Percentiles rank a stretch among this genome's conserved stretches.
These are phyloP conservation scores for Colletotrichum ledebouriae DNA, from an alignment of 2,329 filamentous ascomycete species.

Conservation along the genomic window DNA sequence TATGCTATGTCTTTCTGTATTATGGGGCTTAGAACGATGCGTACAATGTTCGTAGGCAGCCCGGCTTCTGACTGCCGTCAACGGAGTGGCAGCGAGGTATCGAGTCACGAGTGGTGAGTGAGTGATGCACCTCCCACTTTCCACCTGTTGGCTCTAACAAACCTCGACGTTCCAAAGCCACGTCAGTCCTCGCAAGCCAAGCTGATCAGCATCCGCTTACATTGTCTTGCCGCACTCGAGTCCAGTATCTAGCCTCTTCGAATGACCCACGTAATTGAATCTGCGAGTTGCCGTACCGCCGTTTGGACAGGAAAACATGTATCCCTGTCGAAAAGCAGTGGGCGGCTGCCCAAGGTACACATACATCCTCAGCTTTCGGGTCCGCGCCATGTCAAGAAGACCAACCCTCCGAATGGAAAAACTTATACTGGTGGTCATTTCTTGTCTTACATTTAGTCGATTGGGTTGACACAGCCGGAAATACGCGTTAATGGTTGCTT, in stretches of 20 bases:
- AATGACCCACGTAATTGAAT: slow-evolving; percentile 1
- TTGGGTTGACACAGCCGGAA: not conserved
- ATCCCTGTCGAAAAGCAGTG: slow-evolving; percentile 16
- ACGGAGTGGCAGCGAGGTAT: not conserved
- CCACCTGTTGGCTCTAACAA: not conserved
- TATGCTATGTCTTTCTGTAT: not conserved
- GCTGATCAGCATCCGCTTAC: not conserved
- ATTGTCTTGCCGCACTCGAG: not conserved
- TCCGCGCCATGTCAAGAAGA: too few species aligned
- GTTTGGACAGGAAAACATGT: too few species aligned
- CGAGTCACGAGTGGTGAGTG: not conserved
- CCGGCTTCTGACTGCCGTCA: slow-evolving; percentile 3
- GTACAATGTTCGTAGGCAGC: too few species aligned
- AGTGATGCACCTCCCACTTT: not conserved
- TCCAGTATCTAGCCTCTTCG: not conserved
- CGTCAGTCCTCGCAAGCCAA: slow-evolving; percentile 18
- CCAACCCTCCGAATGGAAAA: not conserved
- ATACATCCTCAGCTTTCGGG: too few species aligned
- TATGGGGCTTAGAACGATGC: not conserved
- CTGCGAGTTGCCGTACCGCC: not conserved
- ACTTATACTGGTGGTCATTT: too few species aligned
- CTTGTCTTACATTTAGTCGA: too few species aligned
- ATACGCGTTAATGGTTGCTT: not conserved
- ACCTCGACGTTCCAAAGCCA: not conserved
- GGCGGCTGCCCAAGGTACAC: slow-evolving; percentile 1